A percentile compares a stretch with the other conserved stretches of the same genome.
Evolutionary conservation across 1,284 basidiomycete genomes (phyloP).

Genomic region (Cryptococcus neoformans): DNA sequence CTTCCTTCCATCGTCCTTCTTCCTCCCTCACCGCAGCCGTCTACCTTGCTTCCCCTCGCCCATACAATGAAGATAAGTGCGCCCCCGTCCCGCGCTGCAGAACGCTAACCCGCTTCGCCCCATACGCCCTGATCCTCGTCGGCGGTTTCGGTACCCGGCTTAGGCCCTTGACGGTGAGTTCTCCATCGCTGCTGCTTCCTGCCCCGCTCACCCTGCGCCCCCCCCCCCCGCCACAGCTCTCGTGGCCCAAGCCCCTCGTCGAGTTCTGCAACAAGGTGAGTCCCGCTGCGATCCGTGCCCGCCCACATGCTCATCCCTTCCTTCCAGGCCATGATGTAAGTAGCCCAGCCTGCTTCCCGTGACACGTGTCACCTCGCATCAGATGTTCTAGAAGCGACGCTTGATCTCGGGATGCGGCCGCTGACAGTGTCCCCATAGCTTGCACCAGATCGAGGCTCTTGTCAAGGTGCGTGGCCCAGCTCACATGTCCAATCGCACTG

Average conservation of each 20-base stretch:
- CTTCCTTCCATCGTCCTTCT: no score
- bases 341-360: not conserved
- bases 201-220: not conserved
- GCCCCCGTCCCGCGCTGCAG: conserved; percentile 1
- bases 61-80: conserved; percentile 45
- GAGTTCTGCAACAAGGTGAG: conserved; percentile 54
- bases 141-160: conserved; percentile 56
- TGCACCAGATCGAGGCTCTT: conserved; percentile 56
- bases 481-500: not conserved
- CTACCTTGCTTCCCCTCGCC: not conserved
- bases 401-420: not conserved
- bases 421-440: conserved; percentile 27
- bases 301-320: not conserved
- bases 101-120: conserved; percentile 19
- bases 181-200: not conserved
- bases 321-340: conserved; percentile 49
- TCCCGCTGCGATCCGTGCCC: not conserved
- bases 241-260: conserved; percentile 55
- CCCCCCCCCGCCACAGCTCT: conserved; percentile 24
- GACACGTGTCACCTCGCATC: conserved; percentile 1
- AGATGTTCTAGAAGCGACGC: not conserved
- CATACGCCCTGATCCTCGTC: conserved; percentile 52
- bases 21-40: not conserved
- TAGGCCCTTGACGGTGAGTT: conserved; percentile 54
- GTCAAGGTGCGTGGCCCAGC: conserved; percentile 49